A percentile compares a stretch with the other conserved stretches of the same genome.
phyloP scores from a whole-genome alignment of 1,284 basidiomycete genomes.

The Sanghuangporus weigelae region DNA sequence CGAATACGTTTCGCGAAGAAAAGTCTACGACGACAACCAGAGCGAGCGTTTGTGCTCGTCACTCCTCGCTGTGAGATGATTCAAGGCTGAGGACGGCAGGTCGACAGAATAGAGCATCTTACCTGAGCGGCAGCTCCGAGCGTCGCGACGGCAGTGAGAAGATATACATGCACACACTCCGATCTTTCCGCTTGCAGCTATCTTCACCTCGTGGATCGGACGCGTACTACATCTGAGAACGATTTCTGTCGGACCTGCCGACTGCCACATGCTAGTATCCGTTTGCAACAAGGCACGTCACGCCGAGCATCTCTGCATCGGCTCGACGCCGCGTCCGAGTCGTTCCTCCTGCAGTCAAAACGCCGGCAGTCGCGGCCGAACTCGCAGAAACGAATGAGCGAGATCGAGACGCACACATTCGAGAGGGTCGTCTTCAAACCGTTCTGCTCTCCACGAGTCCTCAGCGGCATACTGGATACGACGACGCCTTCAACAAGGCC shows the following conservation, averaged over 20 bases:
- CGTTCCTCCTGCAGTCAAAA: constrained; percentile 44
- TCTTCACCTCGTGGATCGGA: constrained; percentile 44
- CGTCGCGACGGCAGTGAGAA: constrained; percentile 92
- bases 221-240: constrained; percentile 74
- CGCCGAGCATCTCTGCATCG: constrained; percentile 88
- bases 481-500: constrained; percentile 88
- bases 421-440: constrained; percentile 95
- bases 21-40: constrained; percentile 94
- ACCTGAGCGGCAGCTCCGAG: too few relatives aligned
- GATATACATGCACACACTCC: constrained; percentile 89
- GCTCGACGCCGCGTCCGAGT: constrained; percentile 91
- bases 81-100: too few relatives aligned
- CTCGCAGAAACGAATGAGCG: constrained; percentile 56
- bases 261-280: too few relatives aligned
- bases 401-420: constrained; percentile 93
- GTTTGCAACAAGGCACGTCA: constrained; percentile 74
- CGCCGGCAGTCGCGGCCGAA: constrained; percentile 31
- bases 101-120: too few relatives aligned
- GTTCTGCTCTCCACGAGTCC: constrained; percentile 87
- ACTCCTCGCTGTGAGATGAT: too few relatives aligned
- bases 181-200: constrained; percentile 94
- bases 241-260: constrained; percentile 79
- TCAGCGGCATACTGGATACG: constrained; percentile 85
- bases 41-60: too few relatives aligned
- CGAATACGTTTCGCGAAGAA: constrained; percentile 88